phyloP scores from a whole-genome alignment of 371 early-diverging fungal genomes.

The Mortierella sp. region DNA sequence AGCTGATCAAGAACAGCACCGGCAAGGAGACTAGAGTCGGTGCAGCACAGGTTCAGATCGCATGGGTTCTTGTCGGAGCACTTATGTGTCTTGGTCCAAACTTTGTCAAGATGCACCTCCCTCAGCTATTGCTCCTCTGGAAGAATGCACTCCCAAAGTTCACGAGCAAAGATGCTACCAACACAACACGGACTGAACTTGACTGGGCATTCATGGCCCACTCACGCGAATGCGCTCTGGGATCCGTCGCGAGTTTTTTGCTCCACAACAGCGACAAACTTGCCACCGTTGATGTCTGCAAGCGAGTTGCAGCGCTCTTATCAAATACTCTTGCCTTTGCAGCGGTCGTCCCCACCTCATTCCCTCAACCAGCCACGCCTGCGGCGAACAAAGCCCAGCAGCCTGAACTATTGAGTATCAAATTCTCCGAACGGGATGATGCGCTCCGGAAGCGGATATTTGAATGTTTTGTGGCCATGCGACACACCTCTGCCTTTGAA shows the following conservation, averaged over 20 bases:
- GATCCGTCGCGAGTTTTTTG: constrained; percentile 80
- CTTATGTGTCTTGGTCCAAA: constrained; percentile 87
- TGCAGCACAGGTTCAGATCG: constrained; percentile 77
- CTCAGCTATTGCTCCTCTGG: constrained; percentile 82
- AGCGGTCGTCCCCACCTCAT: constrained; percentile 66
- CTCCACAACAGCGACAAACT: constrained; percentile 74
- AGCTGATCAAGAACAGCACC: constrained; percentile 73
- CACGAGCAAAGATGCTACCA: constrained; percentile 62
- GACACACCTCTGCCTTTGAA: constrained; percentile 77
- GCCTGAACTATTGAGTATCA: constrained; percentile 56
- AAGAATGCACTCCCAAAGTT: constrained; percentile 75
- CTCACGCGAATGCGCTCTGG: constrained; percentile 76
- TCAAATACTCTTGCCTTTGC: constrained; percentile 80
- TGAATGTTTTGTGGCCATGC: constrained; percentile 76
- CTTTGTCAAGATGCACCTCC: constrained; percentile 82
- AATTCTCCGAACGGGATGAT: constrained; percentile 73
- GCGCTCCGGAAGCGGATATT: constrained; percentile 75
- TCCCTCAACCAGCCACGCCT: constrained; percentile 50
- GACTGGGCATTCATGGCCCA: constrained; percentile 80
- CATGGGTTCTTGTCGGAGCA: constrained; percentile 83
- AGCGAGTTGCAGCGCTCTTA: constrained; percentile 83
- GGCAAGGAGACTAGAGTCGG: constrained; percentile 71
- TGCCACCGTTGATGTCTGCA: constrained; percentile 81
- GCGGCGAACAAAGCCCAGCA: constrained; percentile 50
- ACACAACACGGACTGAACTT: constrained; percentile 68